Evolutionary conservation across 345 rosid genomes (phyloP), one percentile per base, ranked within the genome.

Genomic region (Camelina sativa): DNA sequence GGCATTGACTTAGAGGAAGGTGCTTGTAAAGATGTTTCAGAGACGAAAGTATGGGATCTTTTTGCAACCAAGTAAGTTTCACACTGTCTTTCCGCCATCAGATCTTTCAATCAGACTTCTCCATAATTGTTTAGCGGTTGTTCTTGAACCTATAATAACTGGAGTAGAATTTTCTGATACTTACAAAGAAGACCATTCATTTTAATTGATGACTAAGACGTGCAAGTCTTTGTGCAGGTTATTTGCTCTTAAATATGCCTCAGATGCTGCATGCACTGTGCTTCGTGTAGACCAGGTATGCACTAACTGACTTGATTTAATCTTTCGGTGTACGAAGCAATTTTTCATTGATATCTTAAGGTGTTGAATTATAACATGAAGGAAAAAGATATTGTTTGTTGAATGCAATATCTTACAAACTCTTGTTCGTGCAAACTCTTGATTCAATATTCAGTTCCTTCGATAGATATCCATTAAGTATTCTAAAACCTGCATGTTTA

Each of bases 231-330:
- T 54, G 32, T 69, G 61, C 82, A 96, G 99, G 89, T 79, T 81
- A 43, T 91, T 91, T 73, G 98, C 99, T 66, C 97, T 96, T 35
- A 92, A 88, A 79, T 96, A 87, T 75, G 93, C 99, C 72, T 89
- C 98, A 15, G 98, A 92, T 78, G 99, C 99, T 74, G 97, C 93
- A 66, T 89, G 97, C 87, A 92, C 98, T 11, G 98, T 96, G 17
- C 79, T 96, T 81, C 89, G 99, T 19, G 97, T 96, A 38, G 99
- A 96, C 80, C 98, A 91, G 99, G 99, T 91, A 67, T 72, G 46
- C 15, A 58, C 43, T 41, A 50, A 65, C 23, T 5, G 15, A 41
- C 77, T n/a, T 73, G 25, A n/a, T 30, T 50, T 28, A 15, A 0
- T 58, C 52, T 59, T 67, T 23, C n/a, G 60, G 41, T 52, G 15